Conservation (phyloP, 2,329 filamentous ascomycete genomes). For the Diaporthe vexans region DNA sequence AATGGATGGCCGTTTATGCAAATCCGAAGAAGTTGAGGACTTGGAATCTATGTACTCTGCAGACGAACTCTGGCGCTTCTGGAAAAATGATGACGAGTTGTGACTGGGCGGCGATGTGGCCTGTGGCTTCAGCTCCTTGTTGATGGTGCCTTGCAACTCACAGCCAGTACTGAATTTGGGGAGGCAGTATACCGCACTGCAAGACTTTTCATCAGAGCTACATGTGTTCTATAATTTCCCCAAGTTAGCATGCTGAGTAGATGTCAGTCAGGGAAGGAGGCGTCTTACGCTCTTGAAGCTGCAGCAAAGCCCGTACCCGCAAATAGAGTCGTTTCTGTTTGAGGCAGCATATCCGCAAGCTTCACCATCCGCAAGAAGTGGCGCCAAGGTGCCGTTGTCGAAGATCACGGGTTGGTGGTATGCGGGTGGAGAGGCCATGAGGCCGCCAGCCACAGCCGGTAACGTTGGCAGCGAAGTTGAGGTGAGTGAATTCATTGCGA, state of each 20-base stretch:
- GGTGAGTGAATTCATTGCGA: not conserved
- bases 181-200: conserved; percentile 20
- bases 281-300: not conserved
- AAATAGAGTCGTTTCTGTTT: not conserved
- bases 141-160: conserved; percentile 16
- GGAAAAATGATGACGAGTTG: not conserved
- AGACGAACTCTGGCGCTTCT: not conserved
- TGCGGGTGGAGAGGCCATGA: not conserved
- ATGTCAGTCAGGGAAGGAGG: not conserved
- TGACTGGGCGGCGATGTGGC: not conserved
- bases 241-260: not conserved
- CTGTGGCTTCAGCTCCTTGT: not conserved
- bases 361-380: not conserved
- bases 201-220: conserved; percentile 22
- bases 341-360: not conserved
- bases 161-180: conserved; percentile 37
- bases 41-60: not conserved
- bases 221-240: not conserved
- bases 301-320: conserved; percentile 27
- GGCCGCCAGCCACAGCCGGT: conserved; percentile 5
- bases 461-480: not conserved
- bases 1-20: conserved; percentile 16
- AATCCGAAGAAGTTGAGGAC: not conserved
- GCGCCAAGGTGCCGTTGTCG: not conserved
- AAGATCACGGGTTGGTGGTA: not conserved